Evolutionary conservation across 176 grass and related monocot genomes (phyloP), one percentile per base, ranked within the genome.

Genomic region (Elaeis guineensis): DNA sequence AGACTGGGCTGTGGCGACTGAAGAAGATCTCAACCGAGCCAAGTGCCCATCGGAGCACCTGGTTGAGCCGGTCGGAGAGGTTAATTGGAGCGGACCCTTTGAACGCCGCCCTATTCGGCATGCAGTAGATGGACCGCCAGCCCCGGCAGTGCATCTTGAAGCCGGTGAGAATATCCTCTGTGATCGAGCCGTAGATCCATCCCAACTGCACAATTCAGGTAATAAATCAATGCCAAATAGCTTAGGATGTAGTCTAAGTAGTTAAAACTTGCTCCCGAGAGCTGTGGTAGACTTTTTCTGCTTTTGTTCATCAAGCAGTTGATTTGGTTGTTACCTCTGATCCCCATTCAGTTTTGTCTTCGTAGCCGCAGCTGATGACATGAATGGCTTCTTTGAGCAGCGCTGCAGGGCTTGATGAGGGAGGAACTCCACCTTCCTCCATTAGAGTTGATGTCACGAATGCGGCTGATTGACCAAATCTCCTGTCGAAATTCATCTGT

Each of bases 121-220:
- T 98, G 84, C 94, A 98, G 82, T 98, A 98, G 63, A 98, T 85
- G 4, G 94, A 98, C 52, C 94, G 73, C 94, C 94, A 98, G 50
- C 94, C 94, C 1, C 94, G 84, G 78, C 88, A 98, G 71, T 98
- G 94, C 94, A 98, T 98, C 80, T 98, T 98, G 84, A 98, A 98
- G 11, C 94, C 88, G 0, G 94, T 98, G 4, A 98, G 80, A 54
- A 98, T 98, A 35, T 98, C 94, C 84, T 98, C 94, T 30, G 94
- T 98, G 88, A 98, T 98, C 0, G 94, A 98, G 6, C 94, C 88
- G 18, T 98, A 98, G 60, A 98, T 98, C 94, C 94, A 98, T 0
- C 94, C 94, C 30, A 98, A 69, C 94, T 98, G 82, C 79, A 77
- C 0, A 1, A 52, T 50, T 21, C 17, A 3, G 58, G 22, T 44